Base-by-base conservation (phyloP, 768 basidiomycete genomes). In the Panaeolus papilionaceus region DNA sequence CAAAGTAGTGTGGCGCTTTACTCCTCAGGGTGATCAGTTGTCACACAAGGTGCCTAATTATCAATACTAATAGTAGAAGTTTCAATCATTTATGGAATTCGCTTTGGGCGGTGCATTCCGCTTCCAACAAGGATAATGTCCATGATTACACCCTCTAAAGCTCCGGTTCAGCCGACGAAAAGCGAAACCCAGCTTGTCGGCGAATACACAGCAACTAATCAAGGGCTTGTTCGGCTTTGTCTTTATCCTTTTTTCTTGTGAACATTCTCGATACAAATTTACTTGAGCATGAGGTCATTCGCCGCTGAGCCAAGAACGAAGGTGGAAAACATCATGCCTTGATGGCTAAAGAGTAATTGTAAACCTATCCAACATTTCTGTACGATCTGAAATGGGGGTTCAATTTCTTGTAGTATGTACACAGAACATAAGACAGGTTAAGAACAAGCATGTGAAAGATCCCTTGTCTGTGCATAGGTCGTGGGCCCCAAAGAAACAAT, bases 1-100 rank as follows among this genome's bases (percentile, higher is more conserved):
- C 54, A 33, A 16, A 47, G 45, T 28, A 37, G 54, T 58, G 54
- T 58, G 54, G 54, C 54, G 54, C 54, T 58, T 58, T 58, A 58
- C 54, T 14, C 54, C 26, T 51, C 26, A 20, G 23, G 47, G 8
- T 51, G 10, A 51, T 51, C 47, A 51, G 26, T 51, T 51, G 47
- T 23, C 47, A 51, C 47, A 51, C 54, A 28, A 58, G 54, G 28
- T 58, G 20, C 54, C 54, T 16, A 58, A 58, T 58, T 37, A 58
- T 58, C 11, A 33, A 58, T 33, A 37, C 54, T 58, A 58, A 58
- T 28, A 58, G 54, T 58, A 58, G 54, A 58, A 51, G 47, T 51
- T 51, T 51, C 20, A 51, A 51, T 51, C 26, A 33, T 23, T 37
- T 37, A 33, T 28, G 54, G 54, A 12, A 37, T 37, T 58, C 14